Evolutionary conservation across 2,329 filamentous ascomycete genomes (phyloP).

Genomic region (Alternaria ventricosa): DNA sequence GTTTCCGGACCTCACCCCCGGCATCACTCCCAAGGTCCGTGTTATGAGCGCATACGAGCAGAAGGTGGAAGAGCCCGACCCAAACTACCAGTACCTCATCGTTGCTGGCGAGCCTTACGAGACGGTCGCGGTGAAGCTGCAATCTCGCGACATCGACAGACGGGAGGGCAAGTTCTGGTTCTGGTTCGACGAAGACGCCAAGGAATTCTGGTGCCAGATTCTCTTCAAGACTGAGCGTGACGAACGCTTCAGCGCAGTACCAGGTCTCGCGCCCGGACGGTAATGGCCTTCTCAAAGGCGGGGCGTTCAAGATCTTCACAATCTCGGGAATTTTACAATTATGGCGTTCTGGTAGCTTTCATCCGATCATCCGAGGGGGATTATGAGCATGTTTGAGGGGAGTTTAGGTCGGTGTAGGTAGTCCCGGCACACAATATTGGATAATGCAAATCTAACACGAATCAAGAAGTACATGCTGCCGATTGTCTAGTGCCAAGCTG

Average conservation of each 20-base stretch:
- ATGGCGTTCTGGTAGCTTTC: constrained; percentile 21
- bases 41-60: constrained; percentile 99
- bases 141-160: constrained; percentile 89
- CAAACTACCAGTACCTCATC: constrained; percentile 91
- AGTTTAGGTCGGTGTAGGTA: constrained; percentile 28
- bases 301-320: background rate
- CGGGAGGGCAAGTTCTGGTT: constrained; percentile 87
- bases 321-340: background rate
- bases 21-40: constrained; percentile 79
- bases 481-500: background rate
- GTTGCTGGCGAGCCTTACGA: constrained; percentile 98
- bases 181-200: constrained; percentile 94
- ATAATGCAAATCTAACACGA: constrained; percentile 21
- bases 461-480: constrained; percentile 3
- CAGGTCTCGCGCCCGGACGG: constrained; percentile 63
- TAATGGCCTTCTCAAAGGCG: background rate
- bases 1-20: constrained; percentile 85
- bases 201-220: constrained; percentile 97
- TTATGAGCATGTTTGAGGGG: background rate
- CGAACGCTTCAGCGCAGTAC: constrained; percentile 78
- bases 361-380: background rate
- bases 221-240: constrained; percentile 99
- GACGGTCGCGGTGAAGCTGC: constrained; percentile 95
- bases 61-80: constrained; percentile 89
- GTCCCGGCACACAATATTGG: constrained; percentile 15